Evolutionary conservation across 2,329 filamentous ascomycete species (phyloP).

Genomic region (Cercospora zeae-maydis): DNA sequence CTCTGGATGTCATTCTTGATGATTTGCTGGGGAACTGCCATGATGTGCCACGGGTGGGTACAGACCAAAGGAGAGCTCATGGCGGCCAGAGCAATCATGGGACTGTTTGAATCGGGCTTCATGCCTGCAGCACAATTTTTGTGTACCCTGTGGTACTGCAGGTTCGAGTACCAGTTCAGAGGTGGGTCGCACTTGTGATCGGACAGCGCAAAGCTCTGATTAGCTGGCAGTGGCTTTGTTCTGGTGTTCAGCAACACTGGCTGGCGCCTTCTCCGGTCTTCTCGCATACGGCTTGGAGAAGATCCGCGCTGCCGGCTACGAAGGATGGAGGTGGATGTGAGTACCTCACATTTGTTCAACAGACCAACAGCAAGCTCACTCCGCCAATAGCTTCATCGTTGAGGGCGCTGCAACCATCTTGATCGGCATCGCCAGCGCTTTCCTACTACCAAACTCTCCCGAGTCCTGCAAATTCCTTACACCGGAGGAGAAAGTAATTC

Average conservation of each 20-base stretch:
- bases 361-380: neutral
- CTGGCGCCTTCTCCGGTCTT: conserved; percentile 53
- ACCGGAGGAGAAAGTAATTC: conserved; percentile 39
- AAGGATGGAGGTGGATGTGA: conserved; percentile 32
- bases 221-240: conserved; percentile 41
- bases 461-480: conserved; percentile 55
- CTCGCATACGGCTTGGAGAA: conserved; percentile 44
- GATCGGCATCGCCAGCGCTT: conserved; percentile 41
- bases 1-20: conserved; percentile 34
- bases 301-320: conserved; percentile 31
- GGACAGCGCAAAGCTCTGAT: neutral
- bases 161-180: conserved; percentile 44
- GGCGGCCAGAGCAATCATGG: conserved; percentile 28
- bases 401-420: conserved; percentile 37
- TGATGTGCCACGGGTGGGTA: conserved; percentile 35
- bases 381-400: conserved; percentile 24
- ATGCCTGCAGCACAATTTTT: conserved; percentile 30
- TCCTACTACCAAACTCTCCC: conserved; percentile 59
- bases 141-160: conserved; percentile 45
- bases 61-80: conserved; percentile 31
- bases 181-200: neutral
- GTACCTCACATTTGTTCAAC: neutral
- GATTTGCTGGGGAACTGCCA: conserved; percentile 31
- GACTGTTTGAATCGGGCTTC: conserved; percentile 23
- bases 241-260: conserved; percentile 48